Conservation (phyloP, 345 rosid genomes). For the Eucalyptus melliodora region DNA sequence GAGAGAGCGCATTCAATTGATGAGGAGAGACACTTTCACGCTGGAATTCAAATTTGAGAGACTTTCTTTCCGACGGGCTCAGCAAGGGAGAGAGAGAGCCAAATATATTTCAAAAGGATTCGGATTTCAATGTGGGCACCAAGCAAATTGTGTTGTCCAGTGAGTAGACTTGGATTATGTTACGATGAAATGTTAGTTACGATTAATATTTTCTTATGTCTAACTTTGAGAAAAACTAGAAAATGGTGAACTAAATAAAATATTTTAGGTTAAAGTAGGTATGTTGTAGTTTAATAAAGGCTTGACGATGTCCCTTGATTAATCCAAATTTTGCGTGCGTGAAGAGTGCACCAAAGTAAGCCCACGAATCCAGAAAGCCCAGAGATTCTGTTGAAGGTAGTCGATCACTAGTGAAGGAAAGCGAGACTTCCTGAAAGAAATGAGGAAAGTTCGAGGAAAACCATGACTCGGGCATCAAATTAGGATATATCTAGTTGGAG, state of each 20-base stretch:
- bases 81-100: no score
- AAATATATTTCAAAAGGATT: fast-evolving
- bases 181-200: fast-evolving
- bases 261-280: no score
- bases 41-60: no score
- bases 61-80: fast-evolving
- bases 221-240: background rate
- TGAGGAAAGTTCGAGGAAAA: background rate
- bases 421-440: background rate
- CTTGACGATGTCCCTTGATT: no score
- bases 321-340: background rate
- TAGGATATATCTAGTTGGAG: background rate
- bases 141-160: fast-evolving
- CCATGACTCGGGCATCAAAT: background rate
- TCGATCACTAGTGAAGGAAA: background rate
- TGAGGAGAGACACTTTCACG: fast-evolving
- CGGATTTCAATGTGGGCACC: fast-evolving
- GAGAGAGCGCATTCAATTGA: no score
- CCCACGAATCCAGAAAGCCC: background rate
- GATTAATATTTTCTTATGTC: fast-evolving
- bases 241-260: no score
- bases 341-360: background rate
- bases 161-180: fast-evolving
- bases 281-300: no score
- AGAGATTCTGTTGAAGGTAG: background rate